Percentiles rank a stretch among this genome's conserved stretches.
phyloP scores from a whole-genome alignment of 768 basidiomycete species.

The Tylopilus balloui region DNA sequence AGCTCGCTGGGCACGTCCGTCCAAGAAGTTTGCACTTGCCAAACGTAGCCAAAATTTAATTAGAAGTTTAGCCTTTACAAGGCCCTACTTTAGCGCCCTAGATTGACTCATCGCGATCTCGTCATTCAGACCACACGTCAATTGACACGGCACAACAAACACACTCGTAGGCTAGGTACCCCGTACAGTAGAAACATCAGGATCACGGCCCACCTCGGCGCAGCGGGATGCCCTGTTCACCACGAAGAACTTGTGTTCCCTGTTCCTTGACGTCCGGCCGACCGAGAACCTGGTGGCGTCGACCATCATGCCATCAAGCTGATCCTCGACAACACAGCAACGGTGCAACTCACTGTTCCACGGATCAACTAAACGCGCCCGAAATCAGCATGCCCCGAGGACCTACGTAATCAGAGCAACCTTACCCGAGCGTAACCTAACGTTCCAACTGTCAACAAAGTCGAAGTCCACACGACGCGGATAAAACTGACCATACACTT shows the following conservation, averaged over 20 bases:
- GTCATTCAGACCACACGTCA: neutral
- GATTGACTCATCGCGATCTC: constrained; percentile 18
- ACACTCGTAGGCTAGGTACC: neutral
- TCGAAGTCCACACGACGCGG: neutral
- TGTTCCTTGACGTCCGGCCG: constrained; percentile 47
- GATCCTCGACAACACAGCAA: constrained; percentile 2
- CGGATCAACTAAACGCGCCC: constrained; percentile 26
- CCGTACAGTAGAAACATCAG: neutral
- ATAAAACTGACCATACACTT: constrained; percentile 45
- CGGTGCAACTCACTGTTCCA: constrained; percentile 24
- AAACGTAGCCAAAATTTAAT: constrained; percentile 4
- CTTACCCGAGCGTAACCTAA: constrained; percentile 31
- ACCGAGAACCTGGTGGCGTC: constrained; percentile 20
- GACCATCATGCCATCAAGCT: neutral
- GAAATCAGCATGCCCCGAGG: constrained; percentile 3
- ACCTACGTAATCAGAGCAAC: neutral
- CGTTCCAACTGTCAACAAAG: neutral
- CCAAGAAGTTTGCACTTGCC: neutral
- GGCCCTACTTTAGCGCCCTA: constrained; percentile 3
- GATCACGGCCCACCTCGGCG: constrained; percentile 8
- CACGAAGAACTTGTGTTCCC: constrained; percentile 50
- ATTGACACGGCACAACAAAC: neutral
- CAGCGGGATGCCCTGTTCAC: constrained; percentile 37
- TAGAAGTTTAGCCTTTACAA: constrained; percentile 21
- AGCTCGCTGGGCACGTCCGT: neutral